phyloP scores from a whole-genome alignment of 805 yeast species.

The Sporopachydermia lactativora region DNA sequence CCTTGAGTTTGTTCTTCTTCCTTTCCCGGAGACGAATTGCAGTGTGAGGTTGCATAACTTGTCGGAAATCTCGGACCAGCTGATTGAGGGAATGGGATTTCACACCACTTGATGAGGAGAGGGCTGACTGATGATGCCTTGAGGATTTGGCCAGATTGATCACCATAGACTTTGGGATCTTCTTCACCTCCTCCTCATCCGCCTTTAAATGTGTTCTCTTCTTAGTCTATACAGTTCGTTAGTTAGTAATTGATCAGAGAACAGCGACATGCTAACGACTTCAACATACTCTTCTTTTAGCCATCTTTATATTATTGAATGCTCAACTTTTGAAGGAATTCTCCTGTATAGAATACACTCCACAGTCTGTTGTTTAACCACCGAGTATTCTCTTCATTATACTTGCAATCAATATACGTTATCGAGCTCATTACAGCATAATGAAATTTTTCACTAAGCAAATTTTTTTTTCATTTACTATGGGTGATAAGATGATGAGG shows the following conservation, averaged over 20 bases:
- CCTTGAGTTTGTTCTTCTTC: slow-evolving; percentile 75
- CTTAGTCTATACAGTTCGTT: slow-evolving; percentile 35
- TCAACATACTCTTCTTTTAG: slow-evolving; percentile 33
- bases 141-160: slow-evolving; percentile 64
- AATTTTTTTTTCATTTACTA: too few relatives aligned
- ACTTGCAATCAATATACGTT: too few relatives aligned
- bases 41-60: slow-evolving; percentile 92
- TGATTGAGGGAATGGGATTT: slow-evolving; percentile 74
- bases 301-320: slow-evolving; percentile 22
- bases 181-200: slow-evolving; percentile 50
- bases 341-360: too few relatives aligned
- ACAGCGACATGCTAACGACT: background rate
- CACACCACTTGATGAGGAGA: slow-evolving; percentile 14
- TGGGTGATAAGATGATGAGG: too few relatives aligned
- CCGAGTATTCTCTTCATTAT: too few relatives aligned
- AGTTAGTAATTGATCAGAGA: slow-evolving; percentile 12
- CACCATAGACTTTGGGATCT: slow-evolving; percentile 89
- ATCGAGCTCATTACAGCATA: too few relatives aligned
- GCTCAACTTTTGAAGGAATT: background rate
- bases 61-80: slow-evolving; percentile 75
- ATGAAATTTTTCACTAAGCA: too few relatives aligned
- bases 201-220: slow-evolving; percentile 72
- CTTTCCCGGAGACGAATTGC: slow-evolving; percentile 82
- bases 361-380: too few relatives aligned
- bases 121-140: slow-evolving; percentile 7